These are phyloP conservation scores for Thinopyrum obtusiflorum DNA, from an alignment of 202 grass and related monocot genomes.

Conservation along the genomic window DNA sequence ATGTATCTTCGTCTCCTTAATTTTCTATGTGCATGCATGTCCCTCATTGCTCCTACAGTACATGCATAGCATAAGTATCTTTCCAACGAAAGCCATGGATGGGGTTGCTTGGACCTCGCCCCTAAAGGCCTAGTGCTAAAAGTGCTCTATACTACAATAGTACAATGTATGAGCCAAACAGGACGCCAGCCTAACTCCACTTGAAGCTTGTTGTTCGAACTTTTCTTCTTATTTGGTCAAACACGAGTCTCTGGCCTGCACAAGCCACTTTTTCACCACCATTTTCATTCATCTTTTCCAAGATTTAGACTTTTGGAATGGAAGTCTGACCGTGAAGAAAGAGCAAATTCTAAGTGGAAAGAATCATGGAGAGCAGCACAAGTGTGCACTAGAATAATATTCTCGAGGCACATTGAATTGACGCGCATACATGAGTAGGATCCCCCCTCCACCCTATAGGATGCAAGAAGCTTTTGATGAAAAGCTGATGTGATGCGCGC, in stretches of 20 bases:
- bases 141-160: background rate
- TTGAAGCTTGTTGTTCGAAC: background rate
- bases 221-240: background rate
- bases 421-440: background rate
- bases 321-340: background rate
- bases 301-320: background rate
- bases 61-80: background rate
- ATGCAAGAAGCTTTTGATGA: background rate
- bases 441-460: background rate
- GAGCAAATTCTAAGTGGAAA: background rate
- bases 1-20: background rate
- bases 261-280: background rate
- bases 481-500: background rate
- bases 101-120: background rate
- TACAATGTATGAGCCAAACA: background rate
- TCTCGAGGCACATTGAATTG: background rate
- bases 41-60: background rate
- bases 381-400: background rate
- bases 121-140: background rate
- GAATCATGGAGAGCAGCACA: background rate
- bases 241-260: background rate
- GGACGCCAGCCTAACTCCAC: background rate
- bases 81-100: background rate
- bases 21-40: background rate
- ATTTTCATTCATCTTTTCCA: background rate